Conservation (phyloP, 1,284 basidiomycete species). For the Pseudozyma pruni region DNA sequence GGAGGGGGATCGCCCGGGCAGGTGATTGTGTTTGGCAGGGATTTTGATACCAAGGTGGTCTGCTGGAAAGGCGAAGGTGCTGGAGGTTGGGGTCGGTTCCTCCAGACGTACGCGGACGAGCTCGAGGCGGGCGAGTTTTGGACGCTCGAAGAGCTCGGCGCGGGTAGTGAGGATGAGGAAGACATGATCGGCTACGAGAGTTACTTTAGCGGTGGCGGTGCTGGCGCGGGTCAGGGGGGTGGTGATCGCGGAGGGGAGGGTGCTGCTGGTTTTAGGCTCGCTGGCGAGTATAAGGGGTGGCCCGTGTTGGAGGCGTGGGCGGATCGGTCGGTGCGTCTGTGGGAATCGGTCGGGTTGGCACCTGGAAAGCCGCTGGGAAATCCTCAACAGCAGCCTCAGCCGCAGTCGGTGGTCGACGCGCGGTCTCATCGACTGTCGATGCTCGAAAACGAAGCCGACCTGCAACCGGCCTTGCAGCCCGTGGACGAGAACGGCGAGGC, state of each 20-base stretch:
- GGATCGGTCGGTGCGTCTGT: slow-evolving; percentile 60
- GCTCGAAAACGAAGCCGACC: slow-evolving; percentile 25
- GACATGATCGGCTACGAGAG: slow-evolving; percentile 64
- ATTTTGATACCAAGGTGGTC: slow-evolving; percentile 97
- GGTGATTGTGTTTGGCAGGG: slow-evolving; percentile 95
- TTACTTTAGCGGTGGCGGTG: slow-evolving; percentile 61
- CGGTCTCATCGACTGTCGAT: slow-evolving; percentile 34
- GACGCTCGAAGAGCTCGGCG: slow-evolving; percentile 49
- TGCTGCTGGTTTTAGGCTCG: slow-evolving; percentile 54
- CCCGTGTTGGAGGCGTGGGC: slow-evolving; percentile 66
- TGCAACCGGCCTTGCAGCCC: slow-evolving; percentile 19
- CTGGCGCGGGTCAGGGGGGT: slow-evolving; percentile 55
- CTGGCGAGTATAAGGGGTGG: slow-evolving; percentile 64
- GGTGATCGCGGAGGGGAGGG: slow-evolving; percentile 63
- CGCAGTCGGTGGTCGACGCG: slow-evolving; percentile 29
- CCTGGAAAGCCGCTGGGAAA: slow-evolving; percentile 46
- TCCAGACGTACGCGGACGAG: slow-evolving; percentile 91
- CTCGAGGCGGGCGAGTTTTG: slow-evolving; percentile 81
- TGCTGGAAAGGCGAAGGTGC: slow-evolving; percentile 78
- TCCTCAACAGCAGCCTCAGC: slow-evolving; percentile 23
- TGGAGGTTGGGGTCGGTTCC: slow-evolving; percentile 93
- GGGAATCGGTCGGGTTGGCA: slow-evolving; percentile 59
- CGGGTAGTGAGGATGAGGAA: slow-evolving; percentile 57
- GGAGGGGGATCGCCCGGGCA: slow-evolving; percentile 80
- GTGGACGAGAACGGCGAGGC: slow-evolving; percentile 50